Evolutionary conservation across 2,329 filamentous ascomycete species (phyloP), one percentile per base, ranked within the genome.

Genomic region (Calonectria hongkongensis): DNA sequence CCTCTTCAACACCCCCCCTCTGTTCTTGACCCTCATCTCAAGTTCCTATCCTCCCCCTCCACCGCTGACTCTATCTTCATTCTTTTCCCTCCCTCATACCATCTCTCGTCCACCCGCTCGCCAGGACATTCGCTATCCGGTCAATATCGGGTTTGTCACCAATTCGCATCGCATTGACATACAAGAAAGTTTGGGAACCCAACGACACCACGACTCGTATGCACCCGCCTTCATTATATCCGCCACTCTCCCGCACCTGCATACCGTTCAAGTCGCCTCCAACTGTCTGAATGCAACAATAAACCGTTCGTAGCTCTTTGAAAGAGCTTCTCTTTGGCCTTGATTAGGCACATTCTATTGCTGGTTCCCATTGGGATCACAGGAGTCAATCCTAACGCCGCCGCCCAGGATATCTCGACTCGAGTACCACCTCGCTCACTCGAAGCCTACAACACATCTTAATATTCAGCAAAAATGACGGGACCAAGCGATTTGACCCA

Each of bases 401-500:
- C 66, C 62, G 56, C 67, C 62, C 63, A 79, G 79, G 73, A 75
- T 56, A 71, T 68, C 62, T 70, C 68, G 70, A 76, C 64, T 70
- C 68, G 74, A 60, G 54, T 60, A 25, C 54, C 21, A 67, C 18
- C 12, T 43, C 72, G 60, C 75, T 54, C 68, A 65, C 73, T 71
- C 76, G 65, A 74, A 78, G 70, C 71, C 73, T 71, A 69, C 50
- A 77, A 66, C 70, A 62, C 58, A 41, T 64, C 72, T 74, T 64
- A 50, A 74, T 66, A 78, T 64, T 67, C 60, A 64, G 74, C 79
- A 92, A 81, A 78, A 18, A 97, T 97, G 94, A 94, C 94, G 56
- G 91, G 95, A 85, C 89, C 91, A 82, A 92, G 92, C 84, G 95
- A 96, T 81, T 87, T 92, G 81, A 90, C 93, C 84, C 91, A 92